These are phyloP conservation scores for Pythium plurisporium DNA, from an alignment of 352 stramenopile genomes.

Conservation along the genomic window DNA sequence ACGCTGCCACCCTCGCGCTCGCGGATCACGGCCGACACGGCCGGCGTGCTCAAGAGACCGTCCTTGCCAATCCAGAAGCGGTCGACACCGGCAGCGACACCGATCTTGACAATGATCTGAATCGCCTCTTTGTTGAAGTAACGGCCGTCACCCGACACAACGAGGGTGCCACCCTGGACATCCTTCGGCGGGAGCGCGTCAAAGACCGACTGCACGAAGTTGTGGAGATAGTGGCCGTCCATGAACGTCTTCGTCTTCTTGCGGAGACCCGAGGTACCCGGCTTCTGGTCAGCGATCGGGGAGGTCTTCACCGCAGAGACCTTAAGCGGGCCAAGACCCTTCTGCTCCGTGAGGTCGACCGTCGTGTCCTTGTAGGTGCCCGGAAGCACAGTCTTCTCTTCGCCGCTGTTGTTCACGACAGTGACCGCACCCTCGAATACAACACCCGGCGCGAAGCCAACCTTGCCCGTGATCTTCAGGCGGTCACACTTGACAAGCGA, in stretches of 20 bases:
- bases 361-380: constrained; percentile 94
- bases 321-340: constrained; percentile 91
- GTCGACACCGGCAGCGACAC: constrained; percentile 95
- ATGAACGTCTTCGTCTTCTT: constrained; percentile 99
- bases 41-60: constrained; percentile 96
- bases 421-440: constrained; percentile 92
- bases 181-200: constrained; percentile 94
- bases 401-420: constrained; percentile 94
- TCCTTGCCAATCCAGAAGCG: constrained; percentile 95
- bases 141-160: constrained; percentile 94
- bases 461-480: constrained; percentile 94
- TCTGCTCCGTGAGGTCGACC: constrained; percentile 92
- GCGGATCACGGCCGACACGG: constrained; percentile 96
- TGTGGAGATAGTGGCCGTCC: constrained; percentile 97
- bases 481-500: constrained; percentile 95
- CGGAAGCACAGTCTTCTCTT: constrained; percentile 94
- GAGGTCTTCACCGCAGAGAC: constrained; percentile 75
- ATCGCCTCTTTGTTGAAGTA: constrained; percentile 94
- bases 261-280: constrained; percentile 96
- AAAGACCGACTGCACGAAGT: constrained; percentile 97
- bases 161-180: constrained; percentile 92
- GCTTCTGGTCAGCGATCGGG: constrained; percentile 95
- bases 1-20: constrained; percentile 91
- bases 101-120: constrained; percentile 96
- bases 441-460: constrained; percentile 90